Percentiles rank a stretch among this genome's conserved stretches.
phyloP scores from a whole-genome alignment of 2,329 filamentous ascomycete genomes.

The Pseudocercospora macadamiae region DNA sequence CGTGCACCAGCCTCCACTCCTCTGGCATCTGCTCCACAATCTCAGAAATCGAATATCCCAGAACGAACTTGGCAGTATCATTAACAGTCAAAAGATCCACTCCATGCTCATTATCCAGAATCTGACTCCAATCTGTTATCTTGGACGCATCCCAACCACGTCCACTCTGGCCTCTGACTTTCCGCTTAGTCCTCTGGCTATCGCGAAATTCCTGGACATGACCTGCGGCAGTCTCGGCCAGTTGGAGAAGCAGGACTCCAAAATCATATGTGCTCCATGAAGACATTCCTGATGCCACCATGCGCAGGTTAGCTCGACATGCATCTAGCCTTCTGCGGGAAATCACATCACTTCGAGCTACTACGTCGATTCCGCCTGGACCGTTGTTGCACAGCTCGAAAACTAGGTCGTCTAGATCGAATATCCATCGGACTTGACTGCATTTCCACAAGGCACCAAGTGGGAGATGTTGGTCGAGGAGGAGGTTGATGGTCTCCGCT shows the following conservation, averaged over 20 bases:
- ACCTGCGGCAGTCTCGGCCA: background rate
- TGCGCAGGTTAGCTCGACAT: background rate
- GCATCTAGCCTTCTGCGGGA: background rate
- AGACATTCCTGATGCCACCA: background rate
- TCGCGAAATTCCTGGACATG: background rate
- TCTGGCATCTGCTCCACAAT: constrained; percentile 9
- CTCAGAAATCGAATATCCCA: constrained; percentile 17
- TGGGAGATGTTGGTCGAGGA: constrained; percentile 3
- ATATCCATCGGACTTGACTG: background rate
- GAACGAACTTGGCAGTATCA: constrained; percentile 21
- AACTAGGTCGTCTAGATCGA: constrained; percentile 6
- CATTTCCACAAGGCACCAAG: constrained; percentile 2
- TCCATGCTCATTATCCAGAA: constrained; percentile 9
- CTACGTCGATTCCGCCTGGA: background rate
- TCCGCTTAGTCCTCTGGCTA: background rate
- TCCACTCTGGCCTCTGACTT: background rate
- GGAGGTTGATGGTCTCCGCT: background rate
- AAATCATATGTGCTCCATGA: background rate
- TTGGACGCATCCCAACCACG: constrained; percentile 2
- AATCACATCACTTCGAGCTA: background rate
- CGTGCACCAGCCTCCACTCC: constrained; percentile 19
- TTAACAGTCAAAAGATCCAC: constrained; percentile 16
- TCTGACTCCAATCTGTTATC: background rate
- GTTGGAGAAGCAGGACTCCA: background rate
- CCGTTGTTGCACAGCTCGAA: background rate